A percentile compares a stretch with the other conserved stretches of the same genome.
These are phyloP conservation scores for Gnomoniopsis sp. DNA, from an alignment of 2,329 filamentous ascomycete genomes.

Conservation along the genomic window DNA sequence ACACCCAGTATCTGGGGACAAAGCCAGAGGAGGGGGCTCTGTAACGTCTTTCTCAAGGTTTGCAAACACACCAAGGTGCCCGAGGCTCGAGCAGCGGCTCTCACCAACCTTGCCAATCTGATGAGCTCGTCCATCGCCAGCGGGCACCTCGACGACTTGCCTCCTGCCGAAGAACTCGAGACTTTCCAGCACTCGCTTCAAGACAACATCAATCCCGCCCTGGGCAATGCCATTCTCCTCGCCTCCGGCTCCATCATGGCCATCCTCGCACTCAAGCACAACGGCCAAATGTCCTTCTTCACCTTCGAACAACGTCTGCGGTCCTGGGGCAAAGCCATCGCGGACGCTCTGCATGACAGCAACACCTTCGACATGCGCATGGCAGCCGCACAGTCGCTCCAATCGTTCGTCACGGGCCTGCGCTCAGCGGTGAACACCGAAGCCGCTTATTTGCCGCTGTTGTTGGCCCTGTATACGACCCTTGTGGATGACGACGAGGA, in stretches of 20 bases:
- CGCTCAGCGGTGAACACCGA: constrained; percentile 25
- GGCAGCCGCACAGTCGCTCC: constrained; percentile 55
- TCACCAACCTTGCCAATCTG: constrained; percentile 44
- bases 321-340: constrained; percentile 49
- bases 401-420: constrained; percentile 41
- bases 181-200: constrained; percentile 32
- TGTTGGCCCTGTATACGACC: constrained; percentile 69
- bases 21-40: constrained; percentile 30
- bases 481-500: constrained; percentile 93
- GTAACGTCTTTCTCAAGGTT: constrained; percentile 40
- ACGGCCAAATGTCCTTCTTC: constrained; percentile 16
- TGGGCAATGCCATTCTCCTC: constrained; percentile 48
- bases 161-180: constrained; percentile 31
- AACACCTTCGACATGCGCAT: constrained; percentile 63
- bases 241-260: constrained; percentile 46
- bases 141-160: constrained; percentile 26
- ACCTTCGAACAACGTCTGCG: constrained; percentile 23
- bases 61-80: constrained; percentile 35
- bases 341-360: constrained; percentile 43
- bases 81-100: constrained; percentile 44
- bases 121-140: constrained; percentile 38
- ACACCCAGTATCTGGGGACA: constrained; percentile 29
- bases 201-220: constrained; percentile 41
- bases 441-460: constrained; percentile 50
- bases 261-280: constrained; percentile 20